A percentile compares a stretch with the other conserved stretches of the same genome.
Evolutionary conservation across 1,139 yeast genomes (phyloP).

Genomic region (Barnettozyma hawaiiensis): DNA sequence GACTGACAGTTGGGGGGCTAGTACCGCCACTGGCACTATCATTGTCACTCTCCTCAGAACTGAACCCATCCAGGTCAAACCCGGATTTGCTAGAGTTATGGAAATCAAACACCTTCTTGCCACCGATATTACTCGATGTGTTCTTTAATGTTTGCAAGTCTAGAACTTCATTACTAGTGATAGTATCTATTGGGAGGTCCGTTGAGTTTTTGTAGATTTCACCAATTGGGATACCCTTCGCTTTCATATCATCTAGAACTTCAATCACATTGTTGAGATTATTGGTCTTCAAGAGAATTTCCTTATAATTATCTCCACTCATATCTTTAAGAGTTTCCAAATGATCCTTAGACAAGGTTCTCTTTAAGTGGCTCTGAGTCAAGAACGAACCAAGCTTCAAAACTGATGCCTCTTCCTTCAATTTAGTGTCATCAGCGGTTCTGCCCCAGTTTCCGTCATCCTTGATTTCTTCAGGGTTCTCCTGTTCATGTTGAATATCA

Average conservation of each 20-base stretch:
- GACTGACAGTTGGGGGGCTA: not conserved
- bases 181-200: not conserved
- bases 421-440: constrained; percentile 14
- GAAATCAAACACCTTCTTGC: constrained; percentile 15
- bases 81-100: constrained; percentile 21
- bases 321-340: constrained; percentile 21
- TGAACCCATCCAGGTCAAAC: constrained; percentile 37
- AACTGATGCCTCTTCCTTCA: constrained; percentile 24
- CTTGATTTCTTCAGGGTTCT: constrained; percentile 14
- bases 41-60: constrained; percentile 30
- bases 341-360: constrained; percentile 11
- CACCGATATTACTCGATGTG: constrained; percentile 13
- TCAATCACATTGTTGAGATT: constrained; percentile 50
- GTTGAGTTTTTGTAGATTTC: constrained; percentile 40
- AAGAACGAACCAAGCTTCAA: constrained; percentile 18
- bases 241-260: constrained; percentile 45
- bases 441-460: constrained; percentile 13
- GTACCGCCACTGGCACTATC: constrained; percentile 1
- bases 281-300: constrained; percentile 42
- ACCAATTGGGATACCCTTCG: constrained; percentile 46
- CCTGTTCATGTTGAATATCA: constrained; percentile 13
- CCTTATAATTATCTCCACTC: constrained; percentile 51
- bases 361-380: constrained; percentile 8
- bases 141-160: constrained; percentile 20
- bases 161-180: constrained; percentile 4